Evolutionary conservation across 169 alveolate species (phyloP), one percentile per base, ranked within the genome.

Genomic region (Plasmodium cynomolgi): DNA sequence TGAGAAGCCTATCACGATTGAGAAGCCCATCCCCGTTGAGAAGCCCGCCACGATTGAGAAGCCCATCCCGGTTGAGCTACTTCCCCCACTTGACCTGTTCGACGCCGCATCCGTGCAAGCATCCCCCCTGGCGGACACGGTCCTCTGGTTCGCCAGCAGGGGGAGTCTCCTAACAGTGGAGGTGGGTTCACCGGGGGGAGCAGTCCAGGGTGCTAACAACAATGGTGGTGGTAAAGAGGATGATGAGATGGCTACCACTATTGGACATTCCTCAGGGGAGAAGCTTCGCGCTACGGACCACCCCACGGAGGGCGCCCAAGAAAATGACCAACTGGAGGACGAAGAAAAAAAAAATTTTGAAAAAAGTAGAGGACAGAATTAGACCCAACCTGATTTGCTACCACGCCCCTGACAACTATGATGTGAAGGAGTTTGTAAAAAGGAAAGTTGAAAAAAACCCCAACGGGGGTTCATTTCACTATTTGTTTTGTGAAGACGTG

Each of bases 361-460:
- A 71, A 83, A 73, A 71, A 91, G 56, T 91, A 6, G 92, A 81
- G 41, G 84, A 82, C 29, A 15, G 84, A 17, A 91, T 91, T 34
- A 68, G 62, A 23, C 95, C 95, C 5, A 72, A 73, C 34, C 77
- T 91, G 54, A 91, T 91, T 72, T 81, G 71, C 47, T 91, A 91
- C 79, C 56, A 72, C 44, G 41, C 54, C 8, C 74, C 92, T 44
- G 95, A 82, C 39, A 50, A 37, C 9, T 91, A 62, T 83, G 85
- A 91, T 58, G 23, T 91, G 68, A 50, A 31, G 26, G 31, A 54
- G 41, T 82, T 72, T 81, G 26, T 91, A 47, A 81, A 91, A 73
- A 58, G 79, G 23, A 82, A 23, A 91, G 9, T 23, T 20, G 74
- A 41, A 33, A 9, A 8, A 29, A 26, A 85, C 26, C 33, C 71